Base-by-base conservation (phyloP, 805 yeast species). In the Candida ponderosae region DNA sequence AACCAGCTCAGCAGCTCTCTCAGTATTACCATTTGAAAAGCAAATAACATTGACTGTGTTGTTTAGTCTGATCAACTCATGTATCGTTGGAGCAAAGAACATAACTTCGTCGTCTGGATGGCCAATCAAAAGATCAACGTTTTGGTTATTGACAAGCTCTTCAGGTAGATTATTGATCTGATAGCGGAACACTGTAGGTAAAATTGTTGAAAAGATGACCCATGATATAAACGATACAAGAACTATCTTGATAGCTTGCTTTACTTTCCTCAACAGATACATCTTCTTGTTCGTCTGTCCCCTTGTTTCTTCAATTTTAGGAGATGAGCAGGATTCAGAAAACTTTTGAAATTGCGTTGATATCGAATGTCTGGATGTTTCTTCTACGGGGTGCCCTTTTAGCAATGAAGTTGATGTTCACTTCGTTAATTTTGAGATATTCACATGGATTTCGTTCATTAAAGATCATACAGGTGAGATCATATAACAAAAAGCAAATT, bases 61-160 rank as follows among this genome's bases (percentile, higher is more conserved):
- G 37, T 65, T 54, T 46, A 73, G 64, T 41, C 71, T 70, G 9
- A 68, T 45, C n/a, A 69, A 43, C 43, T 75, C 80, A 7, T 73
- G 56, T 24, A 88, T 45, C 0, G 89, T 66, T 0, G 98, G 98
- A 1, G 87, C 76, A 51, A 93, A 93, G 59, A 93, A 93, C 98
- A 93, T 93, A 36, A 87, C 89, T 60, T 93, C 99, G 57, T 93
- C 99, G 59, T 93, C 99, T 0, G 99, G 99, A 59, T 93, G 99
- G 0, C 96, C 96, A 30, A 88, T 79, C 11, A 90, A 62, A 33
- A 80, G 62, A 45, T 66, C 71, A 2, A 76, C 62, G 2, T 38
- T 34, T 21, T 40, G 33, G 20, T 41, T 36, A 5, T 16, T 29
- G 13, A 24, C 14, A 14, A 44, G 29, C 3, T 13, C 13, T 7